Evolutionary conservation across 768 basidiomycete species (phyloP).

Genomic region (Coprinopsis cinerea): DNA sequence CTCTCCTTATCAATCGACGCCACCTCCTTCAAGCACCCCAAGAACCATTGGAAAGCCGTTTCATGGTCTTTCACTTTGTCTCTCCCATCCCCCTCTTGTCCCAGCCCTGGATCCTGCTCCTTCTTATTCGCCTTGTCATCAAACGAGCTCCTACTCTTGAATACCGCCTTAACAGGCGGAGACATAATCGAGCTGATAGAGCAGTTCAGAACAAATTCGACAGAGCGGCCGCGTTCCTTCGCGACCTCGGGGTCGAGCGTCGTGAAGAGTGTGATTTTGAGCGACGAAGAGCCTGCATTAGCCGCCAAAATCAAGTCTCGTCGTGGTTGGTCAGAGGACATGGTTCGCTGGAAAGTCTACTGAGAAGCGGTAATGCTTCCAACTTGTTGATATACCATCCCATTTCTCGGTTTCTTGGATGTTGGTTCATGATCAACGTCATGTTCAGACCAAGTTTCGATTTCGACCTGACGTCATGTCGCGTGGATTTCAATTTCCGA

Average conservation of each 20-base stretch:
- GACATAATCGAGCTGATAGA: conserved; percentile 54
- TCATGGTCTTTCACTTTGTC: conserved; percentile 49
- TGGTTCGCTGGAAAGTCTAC: no score
- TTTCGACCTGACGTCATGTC: no score
- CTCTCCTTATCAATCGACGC: conserved; percentile 34
- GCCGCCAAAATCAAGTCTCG: conserved; percentile 53
- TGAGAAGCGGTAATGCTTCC: no score
- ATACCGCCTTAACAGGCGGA: conserved; percentile 47
- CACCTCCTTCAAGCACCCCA: conserved; percentile 38
- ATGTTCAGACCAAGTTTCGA: no score
- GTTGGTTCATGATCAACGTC: no score
- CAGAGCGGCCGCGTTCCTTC: conserved; percentile 17
- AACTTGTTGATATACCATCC: no score
- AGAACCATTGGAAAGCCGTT: conserved; percentile 57
- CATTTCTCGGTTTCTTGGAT: no score
- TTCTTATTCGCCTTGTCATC: conserved; percentile 28
- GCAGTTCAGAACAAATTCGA: conserved; percentile 42
- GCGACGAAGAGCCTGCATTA: conserved; percentile 81
- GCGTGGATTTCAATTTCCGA: no score
- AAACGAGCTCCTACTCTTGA: conserved; percentile 17
- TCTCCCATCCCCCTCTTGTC: no score
- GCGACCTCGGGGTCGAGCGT: conserved; percentile 16
- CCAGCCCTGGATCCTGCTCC: no score
- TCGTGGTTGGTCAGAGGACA: conserved; percentile 8
- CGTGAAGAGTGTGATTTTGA: conserved; percentile 71